Evolutionary conservation across 2,329 filamentous ascomycete genomes (phyloP).

Genomic region (Fusarium falciforme): DNA sequence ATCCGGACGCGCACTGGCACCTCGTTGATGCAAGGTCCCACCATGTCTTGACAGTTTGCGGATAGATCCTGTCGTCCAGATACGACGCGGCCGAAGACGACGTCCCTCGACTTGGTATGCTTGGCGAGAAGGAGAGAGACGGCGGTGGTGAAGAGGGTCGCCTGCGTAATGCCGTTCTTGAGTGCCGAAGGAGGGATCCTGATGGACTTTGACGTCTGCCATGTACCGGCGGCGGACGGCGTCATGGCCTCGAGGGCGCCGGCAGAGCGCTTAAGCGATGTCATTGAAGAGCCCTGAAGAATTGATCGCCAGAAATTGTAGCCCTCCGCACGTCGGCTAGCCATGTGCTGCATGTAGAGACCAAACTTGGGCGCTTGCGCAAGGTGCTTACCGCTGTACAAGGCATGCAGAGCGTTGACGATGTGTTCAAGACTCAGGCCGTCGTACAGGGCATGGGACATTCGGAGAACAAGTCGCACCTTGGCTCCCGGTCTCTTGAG

Average conservation of each 20-base stretch:
- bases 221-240: background rate
- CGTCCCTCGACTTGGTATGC: background rate
- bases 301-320: conserved; percentile 16
- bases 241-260: background rate
- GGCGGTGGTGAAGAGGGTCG: conserved; percentile 6
- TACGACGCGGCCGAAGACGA: conserved; percentile 35
- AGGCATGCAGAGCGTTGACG: conserved; percentile 21
- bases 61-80: conserved; percentile 33
- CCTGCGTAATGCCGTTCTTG: conserved; percentile 6
- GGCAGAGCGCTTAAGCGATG: background rate
- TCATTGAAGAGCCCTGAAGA: conserved; percentile 4
- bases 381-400: conserved; percentile 24
- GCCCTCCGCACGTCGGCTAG: background rate
- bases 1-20: conserved; percentile 12
- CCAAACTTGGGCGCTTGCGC: conserved; percentile 22
- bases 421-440: conserved; percentile 35
- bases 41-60: conserved; percentile 18
- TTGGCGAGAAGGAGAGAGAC: background rate
- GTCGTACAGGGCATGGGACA: conserved; percentile 41
- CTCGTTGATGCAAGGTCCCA: conserved; percentile 18
- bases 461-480: conserved; percentile 20
- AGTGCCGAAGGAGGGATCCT: background rate
- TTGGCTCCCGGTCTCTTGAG: conserved; percentile 8
- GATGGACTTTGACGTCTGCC: conserved; percentile 6
- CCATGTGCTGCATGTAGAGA: conserved; percentile 28